Evolutionary conservation across 164 flowering plant species (phyloP).

Genomic region (Nelumbo lutea): DNA sequence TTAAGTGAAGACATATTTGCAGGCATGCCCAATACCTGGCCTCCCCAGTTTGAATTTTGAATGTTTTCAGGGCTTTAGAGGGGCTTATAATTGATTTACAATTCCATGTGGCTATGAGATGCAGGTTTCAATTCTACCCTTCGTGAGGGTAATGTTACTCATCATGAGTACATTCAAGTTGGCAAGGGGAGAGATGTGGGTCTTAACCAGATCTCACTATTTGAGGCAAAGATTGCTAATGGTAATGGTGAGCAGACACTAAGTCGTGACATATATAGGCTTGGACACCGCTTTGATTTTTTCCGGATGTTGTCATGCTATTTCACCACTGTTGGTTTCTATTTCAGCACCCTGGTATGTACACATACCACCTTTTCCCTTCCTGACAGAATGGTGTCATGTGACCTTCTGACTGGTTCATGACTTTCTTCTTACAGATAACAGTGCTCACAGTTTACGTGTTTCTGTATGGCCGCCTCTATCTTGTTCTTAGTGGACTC

Average conservation of each 20-base stretch:
- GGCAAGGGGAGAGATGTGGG: slow-evolving; percentile 99
- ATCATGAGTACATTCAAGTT: slow-evolving; percentile 98
- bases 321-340: neutral
- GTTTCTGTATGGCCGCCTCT: slow-evolving; percentile 92
- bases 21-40: slow-evolving; percentile 33
- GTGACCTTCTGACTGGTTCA: neutral
- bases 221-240: slow-evolving; percentile 96
- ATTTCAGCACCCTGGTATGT: slow-evolving; percentile 1
- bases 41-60: neutral
- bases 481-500: slow-evolving; percentile 95
- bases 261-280: slow-evolving; percentile 1
- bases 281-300: neutral
- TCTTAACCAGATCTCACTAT: slow-evolving; percentile 91
- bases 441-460: slow-evolving; percentile 91
- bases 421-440: slow-evolving; percentile 40
- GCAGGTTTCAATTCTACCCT: slow-evolving; percentile 97
- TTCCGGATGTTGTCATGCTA: neutral
- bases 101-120: slow-evolving; percentile 1
- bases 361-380: neutral
- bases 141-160: slow-evolving; percentile 95
- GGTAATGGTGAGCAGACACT: slow-evolving; percentile 98
- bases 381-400: neutral
- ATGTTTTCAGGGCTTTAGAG: neutral
- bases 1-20: slow-evolving; percentile 98
- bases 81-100: neutral